phyloP scores from a whole-genome alignment of 1,284 basidiomycete species.

The Lentinus polychrous region DNA sequence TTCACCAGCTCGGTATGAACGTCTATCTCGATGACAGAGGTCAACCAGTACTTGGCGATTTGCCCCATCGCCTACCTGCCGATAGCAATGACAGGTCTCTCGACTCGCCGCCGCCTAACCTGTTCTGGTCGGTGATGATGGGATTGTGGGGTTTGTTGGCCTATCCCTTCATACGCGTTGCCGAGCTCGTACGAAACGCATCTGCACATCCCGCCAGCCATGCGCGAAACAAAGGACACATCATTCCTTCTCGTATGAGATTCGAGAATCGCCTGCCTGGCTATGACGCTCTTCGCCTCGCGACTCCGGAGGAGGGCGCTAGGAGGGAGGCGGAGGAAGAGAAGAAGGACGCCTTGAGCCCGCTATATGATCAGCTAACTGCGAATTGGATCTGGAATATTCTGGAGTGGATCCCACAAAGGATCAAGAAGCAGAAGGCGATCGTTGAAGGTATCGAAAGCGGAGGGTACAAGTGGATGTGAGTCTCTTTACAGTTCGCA shows the following conservation, averaged over 20 bases:
- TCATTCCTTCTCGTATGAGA: background rate
- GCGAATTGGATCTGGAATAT: conserved; percentile 11
- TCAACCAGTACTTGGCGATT: conserved; percentile 2
- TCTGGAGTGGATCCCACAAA: conserved; percentile 12
- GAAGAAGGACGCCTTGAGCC: conserved; percentile 39
- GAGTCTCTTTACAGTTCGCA: background rate
- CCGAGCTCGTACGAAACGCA: background rate
- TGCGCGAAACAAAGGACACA: too few relatives aligned
- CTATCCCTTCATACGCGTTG: background rate
- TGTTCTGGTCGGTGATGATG: background rate
- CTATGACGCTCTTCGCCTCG: background rate
- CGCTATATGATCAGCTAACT: conserved; percentile 42
- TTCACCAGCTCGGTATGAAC: conserved; percentile 12
- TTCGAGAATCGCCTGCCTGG: too few relatives aligned
- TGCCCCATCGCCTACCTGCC: conserved; percentile 7
- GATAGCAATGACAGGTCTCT: too few relatives aligned
- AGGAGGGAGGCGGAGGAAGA: conserved; percentile 32
- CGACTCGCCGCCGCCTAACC: too few relatives aligned
- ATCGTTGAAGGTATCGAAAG: conserved; percentile 6
- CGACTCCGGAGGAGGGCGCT: background rate
- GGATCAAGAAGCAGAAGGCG: conserved; percentile 13
- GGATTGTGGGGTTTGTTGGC: conserved; percentile 1
- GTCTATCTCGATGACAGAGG: conserved; percentile 5
- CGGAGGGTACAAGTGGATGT: conserved; percentile 14
- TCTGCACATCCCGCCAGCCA: background rate